phyloP scores from a whole-genome alignment of 2,329 filamentous ascomycete genomes.

The Dactylellina leptospora region DNA sequence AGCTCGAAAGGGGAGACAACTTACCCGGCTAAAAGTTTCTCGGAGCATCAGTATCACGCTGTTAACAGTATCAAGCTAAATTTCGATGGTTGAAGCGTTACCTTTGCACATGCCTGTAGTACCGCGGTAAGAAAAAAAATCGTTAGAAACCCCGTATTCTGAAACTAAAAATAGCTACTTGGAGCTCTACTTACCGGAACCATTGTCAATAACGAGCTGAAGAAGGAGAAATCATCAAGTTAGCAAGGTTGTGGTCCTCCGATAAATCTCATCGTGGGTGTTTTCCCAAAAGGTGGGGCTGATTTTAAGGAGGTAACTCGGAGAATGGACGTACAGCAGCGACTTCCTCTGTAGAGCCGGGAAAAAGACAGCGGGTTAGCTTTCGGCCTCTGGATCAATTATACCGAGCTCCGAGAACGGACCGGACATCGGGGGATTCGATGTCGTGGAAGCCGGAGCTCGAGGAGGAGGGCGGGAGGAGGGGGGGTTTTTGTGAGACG shows the following conservation, averaged over 20 bases:
- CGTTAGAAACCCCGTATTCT: constrained; percentile 19
- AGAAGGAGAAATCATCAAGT: constrained; percentile 45
- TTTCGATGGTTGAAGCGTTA: constrained; percentile 62
- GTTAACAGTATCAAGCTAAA: constrained; percentile 43
- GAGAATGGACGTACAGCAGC: constrained; percentile 69
- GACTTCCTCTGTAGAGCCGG: constrained; percentile 85
- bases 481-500: constrained; percentile 60
- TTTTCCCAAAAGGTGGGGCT: constrained; percentile 41
- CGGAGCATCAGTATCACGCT: constrained; percentile 43
- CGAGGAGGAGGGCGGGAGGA: constrained; percentile 31
- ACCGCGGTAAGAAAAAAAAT: constrained; percentile 60
- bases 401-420: constrained; percentile 26
- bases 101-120: constrained; percentile 99
- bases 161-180: constrained; percentile 53
- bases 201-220: constrained; percentile 99
- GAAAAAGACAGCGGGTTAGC: constrained; percentile 63
- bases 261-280: constrained; percentile 50
- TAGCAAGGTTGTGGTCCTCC: constrained; percentile 52
- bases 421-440: constrained; percentile 36
- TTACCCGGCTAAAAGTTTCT: constrained; percentile 48
- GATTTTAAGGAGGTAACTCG: constrained; percentile 43
- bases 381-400: constrained; percentile 25
- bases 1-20: constrained; percentile 13
- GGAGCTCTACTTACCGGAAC: constrained; percentile 74
- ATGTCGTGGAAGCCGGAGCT: constrained; percentile 44